Conservation (phyloP, 345 rosid genomes). For the Erucastrum elatum region DNA sequence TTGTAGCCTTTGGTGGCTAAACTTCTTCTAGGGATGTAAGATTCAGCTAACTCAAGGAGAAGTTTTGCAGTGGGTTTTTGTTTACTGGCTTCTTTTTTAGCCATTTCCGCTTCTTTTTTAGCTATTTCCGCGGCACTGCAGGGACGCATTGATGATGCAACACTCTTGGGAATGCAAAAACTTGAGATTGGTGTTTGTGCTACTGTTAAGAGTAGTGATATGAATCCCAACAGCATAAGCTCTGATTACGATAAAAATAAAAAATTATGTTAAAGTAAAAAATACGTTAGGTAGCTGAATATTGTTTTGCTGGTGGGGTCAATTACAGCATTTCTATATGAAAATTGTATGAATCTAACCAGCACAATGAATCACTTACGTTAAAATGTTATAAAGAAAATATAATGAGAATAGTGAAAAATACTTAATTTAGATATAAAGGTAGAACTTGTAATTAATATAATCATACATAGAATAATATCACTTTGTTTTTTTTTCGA, state of each 20-base stretch:
- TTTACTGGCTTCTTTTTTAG: background rate
- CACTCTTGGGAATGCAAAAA: background rate
- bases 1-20: background rate
- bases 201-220: background rate
- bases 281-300: background rate
- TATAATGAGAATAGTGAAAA: background rate
- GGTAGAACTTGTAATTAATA: background rate
- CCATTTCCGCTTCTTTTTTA: background rate
- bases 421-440: background rate
- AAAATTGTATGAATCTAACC: background rate
- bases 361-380: background rate
- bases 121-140: background rate
- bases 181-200: background rate
- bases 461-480: background rate
- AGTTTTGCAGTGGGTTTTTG: background rate
- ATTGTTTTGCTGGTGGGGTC: no score
- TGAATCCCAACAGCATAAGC: background rate
- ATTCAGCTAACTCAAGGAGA: background rate
- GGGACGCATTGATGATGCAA: background rate
- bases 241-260: background rate
- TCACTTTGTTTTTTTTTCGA: background rate
- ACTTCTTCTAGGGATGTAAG: background rate
- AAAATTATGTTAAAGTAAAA: background rate
- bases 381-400: background rate
- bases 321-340: background rate